phyloP scores from a whole-genome alignment of 768 basidiomycete genomes.

The Rhodotorula diobovata region DNA sequence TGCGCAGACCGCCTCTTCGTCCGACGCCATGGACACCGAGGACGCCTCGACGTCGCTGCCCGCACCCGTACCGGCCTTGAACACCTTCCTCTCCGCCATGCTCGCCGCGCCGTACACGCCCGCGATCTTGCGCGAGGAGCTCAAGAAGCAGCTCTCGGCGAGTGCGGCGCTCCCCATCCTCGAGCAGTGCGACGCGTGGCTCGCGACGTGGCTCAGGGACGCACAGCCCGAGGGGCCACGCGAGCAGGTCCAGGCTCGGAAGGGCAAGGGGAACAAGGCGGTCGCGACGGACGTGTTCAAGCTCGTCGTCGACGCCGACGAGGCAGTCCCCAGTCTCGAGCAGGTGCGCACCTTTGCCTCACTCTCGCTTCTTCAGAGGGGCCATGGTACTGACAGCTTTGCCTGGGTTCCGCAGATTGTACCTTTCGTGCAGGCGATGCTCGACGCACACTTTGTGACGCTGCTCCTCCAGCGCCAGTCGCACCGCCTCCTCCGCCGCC shows the following conservation, averaged over 20 bases:
- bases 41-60: not conserved
- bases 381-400: not conserved
- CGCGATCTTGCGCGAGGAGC: constrained; percentile 19
- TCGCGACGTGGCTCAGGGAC: constrained; percentile 23
- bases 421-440: constrained; percentile 34
- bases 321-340: constrained; percentile 9
- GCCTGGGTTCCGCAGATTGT: constrained; percentile 8
- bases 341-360: constrained; percentile 4
- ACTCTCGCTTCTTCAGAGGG: too few species aligned
- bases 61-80: constrained; percentile 1
- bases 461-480: constrained; percentile 36
- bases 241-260: constrained; percentile 1
- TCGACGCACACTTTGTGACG: constrained; percentile 39
- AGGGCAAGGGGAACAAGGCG: constrained; percentile 8
- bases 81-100: constrained; percentile 18
- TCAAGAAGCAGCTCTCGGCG: constrained; percentile 28
- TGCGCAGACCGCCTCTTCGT: not conserved
- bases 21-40: constrained; percentile 15
- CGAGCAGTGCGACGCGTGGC: constrained; percentile 32
- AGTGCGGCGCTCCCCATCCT: constrained; percentile 30
- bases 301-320: not conserved
- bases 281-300: constrained; percentile 7
- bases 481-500: constrained; percentile 36
- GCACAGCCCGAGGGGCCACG: not conserved
- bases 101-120: constrained; percentile 23